These are phyloP conservation scores for Tolypocladium tropicale DNA, from an alignment of 2,329 filamentous ascomycete genomes.

Conservation along the genomic window DNA sequence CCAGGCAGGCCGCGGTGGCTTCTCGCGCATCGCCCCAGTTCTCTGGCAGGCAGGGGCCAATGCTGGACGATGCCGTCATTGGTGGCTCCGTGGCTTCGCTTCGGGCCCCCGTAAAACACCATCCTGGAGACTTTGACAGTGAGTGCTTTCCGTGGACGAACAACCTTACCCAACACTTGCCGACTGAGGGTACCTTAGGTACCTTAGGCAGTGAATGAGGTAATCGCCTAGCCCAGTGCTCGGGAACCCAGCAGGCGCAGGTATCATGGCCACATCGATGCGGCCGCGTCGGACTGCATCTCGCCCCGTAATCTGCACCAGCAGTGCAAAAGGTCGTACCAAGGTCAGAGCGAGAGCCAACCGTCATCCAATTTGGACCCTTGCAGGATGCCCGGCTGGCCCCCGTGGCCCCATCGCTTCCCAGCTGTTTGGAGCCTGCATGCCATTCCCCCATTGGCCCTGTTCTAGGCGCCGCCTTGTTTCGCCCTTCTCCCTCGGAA, in stretches of 20 bases:
- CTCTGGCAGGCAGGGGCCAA: too few species aligned
- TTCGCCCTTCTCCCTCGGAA: not conserved
- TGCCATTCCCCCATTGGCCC: not conserved
- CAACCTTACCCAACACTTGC: not conserved
- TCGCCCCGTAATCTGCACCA: too few species aligned
- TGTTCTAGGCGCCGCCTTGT: not conserved
- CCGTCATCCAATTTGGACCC: not conserved
- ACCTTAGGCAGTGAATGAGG: too few species aligned
- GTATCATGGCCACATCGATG: too few species aligned
- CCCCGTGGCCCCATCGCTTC: not conserved
- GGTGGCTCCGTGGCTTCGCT: not conserved
- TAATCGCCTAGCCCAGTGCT: too few species aligned
- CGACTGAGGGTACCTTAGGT: too few species aligned
- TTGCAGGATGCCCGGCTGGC: not conserved
- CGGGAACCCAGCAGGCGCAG: too few species aligned
- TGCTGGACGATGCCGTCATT: not conserved
- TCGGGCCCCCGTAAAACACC: not conserved
- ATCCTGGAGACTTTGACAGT: not conserved
- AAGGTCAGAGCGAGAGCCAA: too few species aligned
- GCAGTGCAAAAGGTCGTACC: not conserved
- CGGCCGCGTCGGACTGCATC: too few species aligned
- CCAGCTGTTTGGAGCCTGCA: not conserved
- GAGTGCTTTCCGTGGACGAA: not conserved
- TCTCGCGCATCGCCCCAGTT: not conserved
- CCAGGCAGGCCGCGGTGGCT: too few species aligned